Base-by-base conservation (phyloP, 768 basidiomycete species). In the Clitopilus hobsonii region DNA sequence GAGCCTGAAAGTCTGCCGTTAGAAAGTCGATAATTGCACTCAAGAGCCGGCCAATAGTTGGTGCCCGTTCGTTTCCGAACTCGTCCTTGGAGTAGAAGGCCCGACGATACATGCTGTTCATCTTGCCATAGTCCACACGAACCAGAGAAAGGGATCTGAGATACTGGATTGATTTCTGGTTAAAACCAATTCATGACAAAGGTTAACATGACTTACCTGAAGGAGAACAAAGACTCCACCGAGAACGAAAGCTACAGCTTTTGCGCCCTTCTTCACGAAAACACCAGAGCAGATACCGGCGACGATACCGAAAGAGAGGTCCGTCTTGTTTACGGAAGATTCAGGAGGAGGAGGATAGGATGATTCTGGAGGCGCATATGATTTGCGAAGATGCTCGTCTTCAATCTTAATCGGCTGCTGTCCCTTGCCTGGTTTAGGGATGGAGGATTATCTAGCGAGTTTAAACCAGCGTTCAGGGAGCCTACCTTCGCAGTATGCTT, bases 231-330 rank as follows among this genome's bases (percentile, higher is more conserved):
- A 98, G 1, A 91, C 74, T 2, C 93, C 94, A 2, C 96, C 96
- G n/a, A 97, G 71, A 38, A 89, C 66, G 71, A 93, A 94, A 0
- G 94, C 96, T 10, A 87, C 69, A 1, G 82, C 76, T 67, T 87
- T 91, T 6, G 87, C 83, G n/a, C 96, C 95, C 69, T 96, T 98
- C 73, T 97, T 98, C 61, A 96, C 76, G 65, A 98, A 98, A 0
- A 98, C 79, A 0, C 96, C 96, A 0, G 92, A 85, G 63, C 93
- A 97, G 38, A 98, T 66, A 0, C 96, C 96, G 54, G 86, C 82
- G 0, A 90, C 85, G 4, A 93, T 91, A 10, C 96, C 96, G 66
- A 98, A 98, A 0, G 85, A 77, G 24, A 98, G 81, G 60, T 96
- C 88, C 64, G 88, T 88, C 18, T 84, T 55, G 53, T 85, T 90